These are phyloP conservation scores for Somion occarium DNA, from an alignment of 1,284 basidiomycete genomes.

Conservation along the genomic window DNA sequence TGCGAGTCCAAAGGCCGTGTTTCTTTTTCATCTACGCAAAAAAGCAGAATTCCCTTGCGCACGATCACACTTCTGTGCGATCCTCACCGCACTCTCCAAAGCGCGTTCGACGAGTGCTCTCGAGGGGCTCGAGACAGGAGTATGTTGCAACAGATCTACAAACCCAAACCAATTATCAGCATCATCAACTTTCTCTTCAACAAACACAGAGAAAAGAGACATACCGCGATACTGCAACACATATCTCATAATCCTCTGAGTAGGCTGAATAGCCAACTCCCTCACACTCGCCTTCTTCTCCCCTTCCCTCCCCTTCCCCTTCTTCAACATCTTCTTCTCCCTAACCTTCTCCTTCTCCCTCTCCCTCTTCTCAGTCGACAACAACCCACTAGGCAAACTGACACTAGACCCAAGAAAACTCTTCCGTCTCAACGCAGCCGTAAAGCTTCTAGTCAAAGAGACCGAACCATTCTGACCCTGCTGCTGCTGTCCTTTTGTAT, in stretches of 20 bases:
- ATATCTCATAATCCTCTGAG: conserved; percentile 67
- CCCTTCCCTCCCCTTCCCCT: conserved; percentile 6
- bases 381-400: conserved; percentile 10
- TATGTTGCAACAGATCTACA: conserved; percentile 40
- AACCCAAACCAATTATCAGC: too few relatives aligned
- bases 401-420: conserved; percentile 22
- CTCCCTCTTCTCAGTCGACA: conserved; percentile 7
- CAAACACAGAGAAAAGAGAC: conserved; percentile 17
- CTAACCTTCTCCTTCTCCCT: conserved; percentile 1
- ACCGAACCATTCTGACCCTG: background rate
- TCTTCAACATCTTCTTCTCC: conserved; percentile 13
- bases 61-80: conserved; percentile 60
- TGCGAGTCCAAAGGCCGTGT: too few relatives aligned
- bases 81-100: conserved; percentile 49
- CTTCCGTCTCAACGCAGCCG: conserved; percentile 20
- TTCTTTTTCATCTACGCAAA: conserved; percentile 21
- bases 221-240: conserved; percentile 61
- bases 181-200: too few relatives aligned
- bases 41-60: conserved; percentile 62
- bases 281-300: conserved; percentile 36
- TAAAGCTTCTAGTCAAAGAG: conserved; percentile 9
- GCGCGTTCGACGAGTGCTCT: conserved; percentile 52
- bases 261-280: conserved; percentile 66
- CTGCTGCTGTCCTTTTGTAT: too few relatives aligned
- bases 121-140: conserved; percentile 38